phyloP scores from a whole-genome alignment of 1,139 yeast species.

The Candida pseudoviswanathii region DNA sequence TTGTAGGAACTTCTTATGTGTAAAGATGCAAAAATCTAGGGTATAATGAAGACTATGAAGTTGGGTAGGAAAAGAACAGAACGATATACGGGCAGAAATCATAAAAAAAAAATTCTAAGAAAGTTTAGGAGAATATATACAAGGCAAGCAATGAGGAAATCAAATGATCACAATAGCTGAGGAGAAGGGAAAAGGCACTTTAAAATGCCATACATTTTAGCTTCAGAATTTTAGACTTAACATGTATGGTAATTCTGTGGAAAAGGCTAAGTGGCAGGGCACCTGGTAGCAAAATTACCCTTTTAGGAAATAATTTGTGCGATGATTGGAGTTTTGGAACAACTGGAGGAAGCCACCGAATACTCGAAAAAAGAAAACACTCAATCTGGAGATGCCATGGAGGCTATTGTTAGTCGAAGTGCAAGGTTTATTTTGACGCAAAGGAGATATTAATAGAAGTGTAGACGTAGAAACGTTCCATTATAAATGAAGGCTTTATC shows the following conservation, averaged over 20 bases:
- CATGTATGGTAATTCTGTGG: neutral
- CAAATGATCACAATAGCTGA: conserved; percentile 1
- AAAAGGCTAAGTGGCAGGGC: neutral
- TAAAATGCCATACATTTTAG: neutral
- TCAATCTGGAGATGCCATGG: too few species aligned
- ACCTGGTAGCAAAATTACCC: conserved; percentile 1
- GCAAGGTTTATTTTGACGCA: too few species aligned
- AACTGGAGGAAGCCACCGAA: neutral
- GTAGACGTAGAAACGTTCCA: too few species aligned
- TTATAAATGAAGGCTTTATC: too few species aligned
- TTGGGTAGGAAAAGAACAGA: neutral
- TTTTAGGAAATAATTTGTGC: neutral
- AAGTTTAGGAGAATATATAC: neutral
- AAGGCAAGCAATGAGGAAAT: neutral
- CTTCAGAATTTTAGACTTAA: neutral
- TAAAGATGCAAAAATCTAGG: neutral
- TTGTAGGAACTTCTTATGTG: neutral
- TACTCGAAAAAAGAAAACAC: neutral
- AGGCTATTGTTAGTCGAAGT: too few species aligned
- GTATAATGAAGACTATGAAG: neutral
- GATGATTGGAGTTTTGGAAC: neutral
- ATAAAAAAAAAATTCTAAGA: neutral
- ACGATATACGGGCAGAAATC: neutral
- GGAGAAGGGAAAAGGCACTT: neutral
- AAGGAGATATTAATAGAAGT: too few species aligned